Base-by-base conservation (phyloP, 345 rosid species). In the Bruguiera gymnorhiza region DNA sequence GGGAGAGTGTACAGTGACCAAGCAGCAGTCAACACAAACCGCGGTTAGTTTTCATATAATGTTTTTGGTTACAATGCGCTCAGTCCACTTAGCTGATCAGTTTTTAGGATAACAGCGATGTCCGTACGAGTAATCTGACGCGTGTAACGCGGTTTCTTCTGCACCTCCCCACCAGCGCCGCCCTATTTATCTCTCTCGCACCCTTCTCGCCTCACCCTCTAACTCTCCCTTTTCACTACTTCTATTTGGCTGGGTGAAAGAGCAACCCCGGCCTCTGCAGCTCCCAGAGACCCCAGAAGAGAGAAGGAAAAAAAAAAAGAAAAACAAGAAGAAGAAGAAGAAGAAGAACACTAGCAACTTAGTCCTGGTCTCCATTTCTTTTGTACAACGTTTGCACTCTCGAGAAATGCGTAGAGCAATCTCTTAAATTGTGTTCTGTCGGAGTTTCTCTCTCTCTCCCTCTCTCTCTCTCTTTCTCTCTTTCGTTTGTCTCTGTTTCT, bases 141-240 rank as follows among this genome's bases (percentile, higher is more conserved):
- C 87, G 81, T 86, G 87, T 78, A 60, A 84, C 90, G 88, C 88
- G 85, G 75, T 84, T 82, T 81, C 85, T 62, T 70, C 58, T 27
- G 13, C n/a, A 8, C 60, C 69, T 57, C 70, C 51, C 70, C 50
- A 21, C 21, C 26, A 39, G 50, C 79, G 71, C 86, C 76, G 84
- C 6, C 78, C 75, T 75, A 71, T 76, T 76, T 76, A 75, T 21
- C n/a, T 36, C 20, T 24, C 59, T 32, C 60, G 59, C 26, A 48
- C 21, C 16, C 57, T 3, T 34, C 23, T 39, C 11, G 23, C 23
- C 6, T 10, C 34, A 0, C 43, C 48, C 1, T 20, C 68, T 51
- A 58, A 10, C 57, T 0, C 6, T 46, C 67, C 4, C 8, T 18
- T 34, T 20, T 36, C 6, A 23, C 6, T 24, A 10, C 16, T 56